A percentile compares a stretch with the other conserved stretches of the same genome.
Conservation (phyloP, 345 rosid genomes). For the Erucastrum elatum region DNA sequence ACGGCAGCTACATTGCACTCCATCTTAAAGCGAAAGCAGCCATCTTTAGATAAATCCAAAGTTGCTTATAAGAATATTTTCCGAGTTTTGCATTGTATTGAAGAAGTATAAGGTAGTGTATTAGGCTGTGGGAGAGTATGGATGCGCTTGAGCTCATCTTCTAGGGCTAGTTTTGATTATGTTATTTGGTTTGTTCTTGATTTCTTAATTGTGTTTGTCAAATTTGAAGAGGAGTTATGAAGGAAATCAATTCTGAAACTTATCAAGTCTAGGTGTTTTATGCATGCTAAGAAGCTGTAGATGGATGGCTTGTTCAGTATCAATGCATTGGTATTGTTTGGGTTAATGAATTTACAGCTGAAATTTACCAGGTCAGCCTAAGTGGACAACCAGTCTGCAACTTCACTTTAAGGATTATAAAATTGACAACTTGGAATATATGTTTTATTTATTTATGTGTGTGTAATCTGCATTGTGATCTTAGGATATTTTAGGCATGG, state of each 20-base stretch:
- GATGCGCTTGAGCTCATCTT: background rate
- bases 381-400: constrained; percentile 30
- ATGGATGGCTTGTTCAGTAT: too few relatives aligned
- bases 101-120: background rate
- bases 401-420: background rate
- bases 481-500: background rate
- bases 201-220: background rate
- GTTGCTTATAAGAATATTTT: background rate
- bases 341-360: background rate
- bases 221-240: too few relatives aligned
- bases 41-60: too few relatives aligned
- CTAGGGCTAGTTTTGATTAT: background rate
- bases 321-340: too few relatives aligned
- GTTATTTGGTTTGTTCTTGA: background rate
- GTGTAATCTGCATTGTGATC: background rate
- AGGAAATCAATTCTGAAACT: background rate
- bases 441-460: background rate
- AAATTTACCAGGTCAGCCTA: constrained; percentile 23
- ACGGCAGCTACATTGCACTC: background rate
- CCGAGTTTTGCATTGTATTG: background rate
- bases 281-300: too few relatives aligned
- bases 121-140: background rate
- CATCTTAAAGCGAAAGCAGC: background rate
- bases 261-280: background rate
- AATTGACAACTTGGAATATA: constrained; percentile 17